A percentile compares a stretch with the other conserved stretches of the same genome.
Conservation (phyloP, 768 basidiomycete species). For the Steccherinum ochraceum region DNA sequence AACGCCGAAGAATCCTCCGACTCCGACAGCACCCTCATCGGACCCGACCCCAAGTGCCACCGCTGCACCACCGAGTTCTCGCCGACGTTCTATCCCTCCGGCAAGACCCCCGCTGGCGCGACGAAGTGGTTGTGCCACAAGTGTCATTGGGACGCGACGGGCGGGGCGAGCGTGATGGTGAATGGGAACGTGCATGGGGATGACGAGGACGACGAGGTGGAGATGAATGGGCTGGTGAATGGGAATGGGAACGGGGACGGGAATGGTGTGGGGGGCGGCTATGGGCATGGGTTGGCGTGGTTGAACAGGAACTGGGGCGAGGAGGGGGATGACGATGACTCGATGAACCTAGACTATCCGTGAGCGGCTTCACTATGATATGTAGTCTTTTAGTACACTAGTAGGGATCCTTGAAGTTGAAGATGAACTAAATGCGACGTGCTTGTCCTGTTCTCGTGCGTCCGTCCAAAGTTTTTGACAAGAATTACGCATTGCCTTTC, state of each 20-base stretch:
- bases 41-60: constrained; percentile 39
- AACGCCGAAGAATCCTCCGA: constrained; percentile 25
- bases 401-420: too few species aligned
- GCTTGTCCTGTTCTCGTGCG: too few species aligned
- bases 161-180: constrained; percentile 9
- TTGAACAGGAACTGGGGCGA: neutral
- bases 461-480: too few species aligned
- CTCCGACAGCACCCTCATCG: constrained; percentile 11
- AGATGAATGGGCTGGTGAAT: neutral
- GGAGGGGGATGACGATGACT: neutral
- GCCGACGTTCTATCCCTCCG: constrained; percentile 60
- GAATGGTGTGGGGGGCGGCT: neutral
- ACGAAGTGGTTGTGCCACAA: constrained; percentile 35
- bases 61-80: constrained; percentile 66
- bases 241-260: neutral
- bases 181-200: constrained; percentile 1
- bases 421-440: too few species aligned
- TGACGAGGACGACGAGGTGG: neutral
- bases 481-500: too few species aligned
- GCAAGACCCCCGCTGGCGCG: constrained; percentile 19
- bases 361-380: too few species aligned
- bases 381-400: too few species aligned
- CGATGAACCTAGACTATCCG: neutral
- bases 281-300: neutral
- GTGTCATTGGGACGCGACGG: constrained; percentile 30